Percentiles rank a stretch among this genome's conserved stretches.
Conservation (phyloP, 148 eudicot genomes). For the Amaranthus palmeri region DNA sequence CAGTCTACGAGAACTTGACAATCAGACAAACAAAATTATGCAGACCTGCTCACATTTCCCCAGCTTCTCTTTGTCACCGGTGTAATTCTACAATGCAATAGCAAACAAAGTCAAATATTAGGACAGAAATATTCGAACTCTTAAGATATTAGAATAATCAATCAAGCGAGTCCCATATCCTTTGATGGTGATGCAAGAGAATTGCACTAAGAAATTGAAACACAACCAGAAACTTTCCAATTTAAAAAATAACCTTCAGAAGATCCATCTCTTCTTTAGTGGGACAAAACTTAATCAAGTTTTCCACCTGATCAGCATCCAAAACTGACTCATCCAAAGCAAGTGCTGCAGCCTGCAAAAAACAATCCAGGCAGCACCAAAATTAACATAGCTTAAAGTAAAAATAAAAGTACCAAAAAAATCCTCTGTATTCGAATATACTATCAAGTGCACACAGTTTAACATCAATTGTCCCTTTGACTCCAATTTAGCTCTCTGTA, state of each 20-base stretch:
- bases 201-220: not conserved
- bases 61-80: conserved; percentile 72
- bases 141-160: not conserved
- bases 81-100: conserved; percentile 47
- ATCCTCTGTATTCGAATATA: too few relatives aligned
- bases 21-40: conserved; percentile 11
- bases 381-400: not conserved
- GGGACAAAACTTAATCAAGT: conserved; percentile 93
- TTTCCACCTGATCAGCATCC: conserved; percentile 99
- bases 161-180: conserved; percentile 1
- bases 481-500: too few relatives aligned
- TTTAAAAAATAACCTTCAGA: conserved; percentile 52
- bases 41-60: conserved; percentile 97
- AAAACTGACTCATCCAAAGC: conserved; percentile 88
- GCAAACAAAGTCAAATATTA: conserved; percentile 17
- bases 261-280: conserved; percentile 98
- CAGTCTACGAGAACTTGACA: not conserved
- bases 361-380: not conserved
- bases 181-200: conserved; percentile 2
- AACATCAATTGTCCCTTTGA: too few relatives aligned
- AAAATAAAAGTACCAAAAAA: not conserved
- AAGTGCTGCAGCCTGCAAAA: conserved; percentile 75
- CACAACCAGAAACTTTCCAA: conserved; percentile 10
- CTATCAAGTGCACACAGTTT: too few relatives aligned
- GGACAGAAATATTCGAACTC: not conserved